Evolutionary conservation across 176 grass and related monocot species (phyloP).

Genomic region (Oryza nivara): DNA sequence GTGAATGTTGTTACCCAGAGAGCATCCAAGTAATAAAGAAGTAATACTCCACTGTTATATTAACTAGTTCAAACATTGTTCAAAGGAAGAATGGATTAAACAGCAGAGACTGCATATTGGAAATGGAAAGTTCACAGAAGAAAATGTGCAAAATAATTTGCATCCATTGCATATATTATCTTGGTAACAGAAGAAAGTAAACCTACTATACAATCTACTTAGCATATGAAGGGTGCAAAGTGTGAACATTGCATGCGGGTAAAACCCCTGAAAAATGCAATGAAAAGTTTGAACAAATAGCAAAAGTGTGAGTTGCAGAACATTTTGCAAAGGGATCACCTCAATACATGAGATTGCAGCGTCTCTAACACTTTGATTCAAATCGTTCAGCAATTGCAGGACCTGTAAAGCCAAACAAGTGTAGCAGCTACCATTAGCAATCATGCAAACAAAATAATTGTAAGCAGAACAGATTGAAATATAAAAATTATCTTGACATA

Average conservation of each 20-base stretch:
- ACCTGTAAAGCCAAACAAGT: conserved; percentile 52
- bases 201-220: conserved; percentile 21
- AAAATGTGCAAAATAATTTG: conserved; percentile 22
- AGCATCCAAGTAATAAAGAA: conserved; percentile 17
- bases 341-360: conserved; percentile 88
- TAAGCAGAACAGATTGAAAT: background rate
- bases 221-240: background rate
- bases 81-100: conserved; percentile 32
- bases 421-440: conserved; percentile 22
- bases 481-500: conserved; percentile 48
- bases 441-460: conserved; percentile 9
- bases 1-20: background rate
- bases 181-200: conserved; percentile 25
- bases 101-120: conserved; percentile 24
- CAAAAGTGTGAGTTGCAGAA: conserved; percentile 16
- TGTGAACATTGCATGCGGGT: background rate
- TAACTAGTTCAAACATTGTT: conserved; percentile 24
- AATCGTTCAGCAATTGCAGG: conserved; percentile 85
- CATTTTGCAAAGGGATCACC: conserved; percentile 34
- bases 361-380: conserved; percentile 86
- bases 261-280: background rate
- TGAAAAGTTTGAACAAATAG: conserved; percentile 19
- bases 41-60: conserved; percentile 13
- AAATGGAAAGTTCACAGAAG: conserved; percentile 16
- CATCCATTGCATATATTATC: background rate